Conservation (phyloP, 345 rosid genomes). For the Pistacia integerrima region DNA sequence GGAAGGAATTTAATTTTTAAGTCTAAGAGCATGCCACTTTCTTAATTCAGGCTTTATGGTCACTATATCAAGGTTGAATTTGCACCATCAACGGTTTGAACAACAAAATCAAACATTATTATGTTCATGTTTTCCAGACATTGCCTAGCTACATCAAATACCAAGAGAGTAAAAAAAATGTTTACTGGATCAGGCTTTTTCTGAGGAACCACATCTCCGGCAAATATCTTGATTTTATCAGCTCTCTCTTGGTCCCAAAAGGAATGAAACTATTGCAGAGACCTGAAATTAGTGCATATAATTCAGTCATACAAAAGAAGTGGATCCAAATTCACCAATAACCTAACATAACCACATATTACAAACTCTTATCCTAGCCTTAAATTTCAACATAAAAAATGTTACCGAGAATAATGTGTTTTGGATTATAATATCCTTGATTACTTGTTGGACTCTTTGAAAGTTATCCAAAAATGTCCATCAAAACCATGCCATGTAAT, state of each 20-base stretch:
- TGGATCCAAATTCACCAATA: not conserved
- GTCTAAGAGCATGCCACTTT: not conserved
- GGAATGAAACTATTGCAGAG: constrained; percentile 83
- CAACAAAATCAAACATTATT: not conserved
- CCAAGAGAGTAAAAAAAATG: not conserved
- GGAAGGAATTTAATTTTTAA: not conserved
- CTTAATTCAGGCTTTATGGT: not conserved
- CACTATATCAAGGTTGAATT: not conserved
- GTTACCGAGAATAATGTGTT: constrained; percentile 1
- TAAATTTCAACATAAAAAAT: not conserved
- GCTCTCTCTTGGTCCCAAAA: constrained; percentile 88
- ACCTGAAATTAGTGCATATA: constrained; percentile 49
- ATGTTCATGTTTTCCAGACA: not conserved
- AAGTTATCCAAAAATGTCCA: not conserved
- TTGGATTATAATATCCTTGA: constrained; percentile 8
- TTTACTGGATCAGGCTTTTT: constrained; percentile 94
- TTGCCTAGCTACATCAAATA: constrained; percentile 5
- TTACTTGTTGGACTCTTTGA: not conserved
- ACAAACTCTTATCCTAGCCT: not conserved
- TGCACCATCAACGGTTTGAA: not conserved
- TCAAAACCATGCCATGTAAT: not conserved
- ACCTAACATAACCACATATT: not conserved
- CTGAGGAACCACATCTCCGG: constrained; percentile 90
- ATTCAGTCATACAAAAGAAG: constrained; percentile 9
- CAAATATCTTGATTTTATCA: constrained; percentile 83